Percentiles rank a stretch among this genome's conserved stretches.
Evolutionary conservation across 2,329 filamentous ascomycete genomes (phyloP).

Genomic region (Lachnellula cervina): DNA sequence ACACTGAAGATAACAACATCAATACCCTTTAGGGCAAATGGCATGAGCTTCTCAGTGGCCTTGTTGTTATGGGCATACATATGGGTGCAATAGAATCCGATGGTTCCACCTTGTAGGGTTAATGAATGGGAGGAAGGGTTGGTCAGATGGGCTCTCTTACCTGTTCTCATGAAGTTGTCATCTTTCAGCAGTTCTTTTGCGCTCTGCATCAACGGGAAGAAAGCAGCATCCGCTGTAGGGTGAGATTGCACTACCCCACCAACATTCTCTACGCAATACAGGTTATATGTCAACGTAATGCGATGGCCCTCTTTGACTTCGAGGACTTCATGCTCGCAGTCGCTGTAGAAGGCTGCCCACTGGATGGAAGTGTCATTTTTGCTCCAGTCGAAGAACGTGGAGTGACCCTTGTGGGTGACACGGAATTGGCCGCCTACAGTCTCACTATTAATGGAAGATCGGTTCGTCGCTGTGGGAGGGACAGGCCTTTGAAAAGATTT

Average conservation of each 20-base stretch:
- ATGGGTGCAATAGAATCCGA: not conserved
- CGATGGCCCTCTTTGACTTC: conserved; percentile 47
- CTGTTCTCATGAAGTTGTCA: not conserved
- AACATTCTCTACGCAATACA: conserved; percentile 35
- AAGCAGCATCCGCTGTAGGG: not conserved
- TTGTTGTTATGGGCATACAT: not conserved
- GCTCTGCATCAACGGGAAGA: not conserved
- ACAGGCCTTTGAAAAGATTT: too few relatives aligned
- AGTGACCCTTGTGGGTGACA: not conserved
- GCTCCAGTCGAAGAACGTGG: conserved; percentile 2
- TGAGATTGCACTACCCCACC: not conserved
- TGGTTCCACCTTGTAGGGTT: not conserved
- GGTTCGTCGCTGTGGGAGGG: conserved; percentile 24
- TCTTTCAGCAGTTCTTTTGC: not conserved
- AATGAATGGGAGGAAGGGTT: not conserved
- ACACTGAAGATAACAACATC: not conserved
- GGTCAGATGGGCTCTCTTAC: not conserved
- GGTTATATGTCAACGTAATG: conserved; percentile 55
- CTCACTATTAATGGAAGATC: not conserved
- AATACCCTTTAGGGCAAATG: not conserved
- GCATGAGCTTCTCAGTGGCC: not conserved
- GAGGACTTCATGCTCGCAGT: conserved; percentile 49
- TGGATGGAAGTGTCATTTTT: conserved; percentile 19
- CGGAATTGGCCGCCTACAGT: conserved; percentile 1
- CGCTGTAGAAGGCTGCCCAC: conserved; percentile 50